Evolutionary conservation across 495 filamentous ascomycete species (phyloP).

Genomic region (Elasticomyces elasticus): DNA sequence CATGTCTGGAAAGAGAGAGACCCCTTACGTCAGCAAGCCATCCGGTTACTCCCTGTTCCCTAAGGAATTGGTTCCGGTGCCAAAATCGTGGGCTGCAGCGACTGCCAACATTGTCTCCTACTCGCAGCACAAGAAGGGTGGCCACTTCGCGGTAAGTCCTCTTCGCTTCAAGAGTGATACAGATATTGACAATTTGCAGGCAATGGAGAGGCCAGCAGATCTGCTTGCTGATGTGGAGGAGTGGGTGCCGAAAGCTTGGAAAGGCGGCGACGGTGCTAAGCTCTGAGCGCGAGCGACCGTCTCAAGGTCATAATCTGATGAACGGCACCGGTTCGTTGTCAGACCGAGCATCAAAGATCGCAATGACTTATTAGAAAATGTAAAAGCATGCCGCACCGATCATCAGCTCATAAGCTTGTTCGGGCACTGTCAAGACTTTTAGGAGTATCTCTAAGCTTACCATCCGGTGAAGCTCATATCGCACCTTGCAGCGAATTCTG

Average conservation of each 20-base stretch:
- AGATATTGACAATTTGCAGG: slow-evolving; percentile 18
- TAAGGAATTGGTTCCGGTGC: slow-evolving; percentile 41
- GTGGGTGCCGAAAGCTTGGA: slow-evolving; percentile 41
- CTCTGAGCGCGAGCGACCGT: too few relatives aligned
- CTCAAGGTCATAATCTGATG: too few relatives aligned
- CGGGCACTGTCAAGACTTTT: too few relatives aligned
- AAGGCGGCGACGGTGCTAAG: neutral
- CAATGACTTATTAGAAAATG: too few relatives aligned
- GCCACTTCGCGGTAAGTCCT: slow-evolving; percentile 11
- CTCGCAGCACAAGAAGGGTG: slow-evolving; percentile 41
- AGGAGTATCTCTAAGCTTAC: too few relatives aligned
- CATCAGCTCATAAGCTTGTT: too few relatives aligned
- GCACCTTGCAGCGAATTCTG: too few relatives aligned
- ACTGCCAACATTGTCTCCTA: slow-evolving; percentile 42
- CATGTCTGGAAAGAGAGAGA: neutral
- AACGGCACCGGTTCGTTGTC: too few relatives aligned
- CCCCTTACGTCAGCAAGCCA: slow-evolving; percentile 37
- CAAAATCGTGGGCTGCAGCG: slow-evolving; percentile 42
- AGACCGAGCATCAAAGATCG: too few relatives aligned
- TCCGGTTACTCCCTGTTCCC: slow-evolving; percentile 51
- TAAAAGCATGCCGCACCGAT: too few relatives aligned
- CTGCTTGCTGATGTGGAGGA: slow-evolving; percentile 48
- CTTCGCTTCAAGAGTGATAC: neutral
- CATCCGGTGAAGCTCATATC: slow-evolving; percentile 7
- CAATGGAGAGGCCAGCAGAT: slow-evolving; percentile 44